Evolutionary conservation across 2,329 filamentous ascomycete genomes (phyloP), one percentile per base, ranked within the genome.

Genomic region (Lasiodiplodia citricola): DNA sequence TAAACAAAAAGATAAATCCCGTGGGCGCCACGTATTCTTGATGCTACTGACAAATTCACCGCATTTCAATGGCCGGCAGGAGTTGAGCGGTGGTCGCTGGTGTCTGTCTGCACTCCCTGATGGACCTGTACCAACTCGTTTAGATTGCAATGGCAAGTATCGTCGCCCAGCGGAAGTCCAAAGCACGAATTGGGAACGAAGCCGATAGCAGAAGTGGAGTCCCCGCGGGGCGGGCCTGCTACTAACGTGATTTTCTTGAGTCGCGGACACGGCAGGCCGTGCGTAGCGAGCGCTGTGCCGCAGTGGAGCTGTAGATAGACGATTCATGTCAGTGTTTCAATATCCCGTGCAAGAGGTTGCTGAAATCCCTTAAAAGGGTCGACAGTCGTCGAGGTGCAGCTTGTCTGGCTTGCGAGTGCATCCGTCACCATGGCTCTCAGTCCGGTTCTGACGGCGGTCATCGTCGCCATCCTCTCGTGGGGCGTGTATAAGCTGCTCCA

Each of bases 401-500:
- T 35, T 10, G 6, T 35, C 8, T 35, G 16, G 5, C 38, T 44
- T 44, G 38, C 16, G 38, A n/a, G 38, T 4, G 3, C 18, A 47
- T n/a, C 41, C 41, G 18, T 47, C 41, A n/a, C 18, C 41, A 47
- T n/a, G 41, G 41, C 41, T 47, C 18, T n/a, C 41, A n/a, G 13
- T 21, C 41, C 4, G 10, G 5, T 47, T 4, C 18, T n/a, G 41
- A 47, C 41, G 41, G 18, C 18, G 6, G 7, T 47, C 5, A 7
- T 44, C 41, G 41, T 44, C 41, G 41, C 16, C 18, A 0, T 14
- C 18, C 16, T 7, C 41, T 47, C 41, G 7, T 47, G 41, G 28
- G 41, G 44, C 16, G 31, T 66, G 4, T 57, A 66, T 25, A 66
- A 16, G 31, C 52, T 57, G 4, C 56, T 54, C 7, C 52, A 57